Evolutionary conservation across 306 rosid genomes (phyloP).

Genomic region (Lithocarpus polystachyus): DNA sequence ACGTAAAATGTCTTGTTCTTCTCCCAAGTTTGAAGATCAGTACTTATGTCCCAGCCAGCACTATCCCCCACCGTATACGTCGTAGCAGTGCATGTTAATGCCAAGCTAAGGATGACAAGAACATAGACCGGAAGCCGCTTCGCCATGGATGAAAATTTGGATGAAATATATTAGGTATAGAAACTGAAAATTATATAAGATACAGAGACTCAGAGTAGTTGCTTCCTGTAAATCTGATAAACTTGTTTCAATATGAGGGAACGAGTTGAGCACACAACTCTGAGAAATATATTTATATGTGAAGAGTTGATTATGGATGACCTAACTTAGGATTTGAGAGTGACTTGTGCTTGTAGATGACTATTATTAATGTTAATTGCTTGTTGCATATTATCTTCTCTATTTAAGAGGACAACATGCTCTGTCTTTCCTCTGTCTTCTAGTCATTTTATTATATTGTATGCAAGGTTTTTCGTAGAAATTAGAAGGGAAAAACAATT

Average conservation of each 20-base stretch:
- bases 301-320: slow-evolving; percentile 39
- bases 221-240: no score
- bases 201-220: no score
- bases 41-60: slow-evolving; percentile 95
- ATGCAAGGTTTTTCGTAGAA: neutral
- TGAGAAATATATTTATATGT: slow-evolving; percentile 2
- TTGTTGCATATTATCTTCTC: no score
- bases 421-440: neutral
- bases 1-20: slow-evolving; percentile 49
- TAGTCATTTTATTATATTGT: neutral
- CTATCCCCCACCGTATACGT: slow-evolving; percentile 68
- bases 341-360: slow-evolving; percentile 10
- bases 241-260: neutral
- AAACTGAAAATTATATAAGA: no score
- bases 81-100: slow-evolving; percentile 49
- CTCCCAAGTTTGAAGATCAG: slow-evolving; percentile 67
- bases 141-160: slow-evolving; percentile 41
- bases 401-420: neutral
- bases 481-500: no score
- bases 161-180: neutral
- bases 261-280: neutral
- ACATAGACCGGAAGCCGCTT: slow-evolving; percentile 24
- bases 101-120: slow-evolving; percentile 34
- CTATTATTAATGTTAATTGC: neutral
- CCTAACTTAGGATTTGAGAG: slow-evolving; percentile 45